Evolutionary conservation across 805 yeast species (phyloP), one percentile per base, ranked within the genome.

Genomic region (Metschnikowia similis): DNA sequence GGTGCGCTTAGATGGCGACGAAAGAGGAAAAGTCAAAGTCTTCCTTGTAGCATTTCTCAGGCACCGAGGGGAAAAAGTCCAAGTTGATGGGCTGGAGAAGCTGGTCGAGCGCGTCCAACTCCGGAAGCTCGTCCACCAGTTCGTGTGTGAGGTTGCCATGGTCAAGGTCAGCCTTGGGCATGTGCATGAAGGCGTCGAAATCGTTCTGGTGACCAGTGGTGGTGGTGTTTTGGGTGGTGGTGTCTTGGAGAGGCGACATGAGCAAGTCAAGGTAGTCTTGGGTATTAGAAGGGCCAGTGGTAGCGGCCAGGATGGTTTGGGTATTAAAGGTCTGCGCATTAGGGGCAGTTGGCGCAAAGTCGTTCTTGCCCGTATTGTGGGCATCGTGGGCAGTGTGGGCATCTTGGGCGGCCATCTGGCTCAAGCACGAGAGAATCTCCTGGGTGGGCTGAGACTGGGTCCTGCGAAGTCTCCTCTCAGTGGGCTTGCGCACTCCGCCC

Each of bases 21-120:
- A 51, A 49, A 26, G 39, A 35, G 13, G 45, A 38, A 35, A 65
- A 62, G 50, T 65, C 71, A 46, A 67, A 62, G n/a, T 63, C 70
- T 2, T 65, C 67, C 30, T 57, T 62, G 45, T 56, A 62, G 32
- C 48, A 56, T 30, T 45, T 47, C 21, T 16, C 41, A 10, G 31
- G 39, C 10, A 28, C 40, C 10, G 32, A n/a, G 4, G 49, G 45
- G 37, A 48, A 46, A n/a, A 44, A 35, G 43, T 48, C 56, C 44
- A 56, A 50, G 47, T 48, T 54, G 35, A 49, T 26, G 4, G 56
- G 52, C 28, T 48, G 48, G n/a, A 51, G 50, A 17, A 55, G 45
- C 34, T 8, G 10, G 26, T 43, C 49, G 41, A 49, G 30, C 34
- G 41, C 41, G 29, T 55, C 54, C 17, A 21, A n/a, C 14, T 35